These are phyloP conservation scores for Zelopaecilomyces penicillatus DNA, from an alignment of 2,329 filamentous ascomycete species.

Conservation along the genomic window DNA sequence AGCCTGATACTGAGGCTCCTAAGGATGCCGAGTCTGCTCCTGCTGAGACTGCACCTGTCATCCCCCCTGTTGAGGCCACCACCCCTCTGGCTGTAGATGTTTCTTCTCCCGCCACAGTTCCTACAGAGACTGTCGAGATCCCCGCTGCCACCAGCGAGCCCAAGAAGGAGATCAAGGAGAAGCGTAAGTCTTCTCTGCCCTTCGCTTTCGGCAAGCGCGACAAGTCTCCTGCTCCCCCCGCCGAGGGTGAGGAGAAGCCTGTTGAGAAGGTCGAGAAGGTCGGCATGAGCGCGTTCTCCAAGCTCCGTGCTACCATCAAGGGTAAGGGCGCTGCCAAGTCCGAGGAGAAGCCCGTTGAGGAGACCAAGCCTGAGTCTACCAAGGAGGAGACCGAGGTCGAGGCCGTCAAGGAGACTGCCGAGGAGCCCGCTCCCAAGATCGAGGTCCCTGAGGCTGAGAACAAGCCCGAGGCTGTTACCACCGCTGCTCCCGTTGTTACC, in stretches of 20 bases:
- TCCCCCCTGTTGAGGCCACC: constrained; percentile 49
- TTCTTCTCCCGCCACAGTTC: constrained; percentile 36
- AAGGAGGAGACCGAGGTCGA: constrained; percentile 22
- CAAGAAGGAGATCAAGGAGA: constrained; percentile 62
- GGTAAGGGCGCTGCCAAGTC: constrained; percentile 34
- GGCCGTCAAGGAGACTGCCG: constrained; percentile 28
- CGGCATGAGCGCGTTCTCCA: constrained; percentile 47
- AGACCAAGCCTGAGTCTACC: constrained; percentile 23
- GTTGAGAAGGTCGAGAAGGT: constrained; percentile 33
- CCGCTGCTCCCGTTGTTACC: constrained; percentile 39
- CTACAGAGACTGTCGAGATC: constrained; percentile 39
- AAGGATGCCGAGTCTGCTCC: constrained; percentile 37
- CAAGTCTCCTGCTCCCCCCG: constrained; percentile 46
- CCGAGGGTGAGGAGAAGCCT: constrained; percentile 47
- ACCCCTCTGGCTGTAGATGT: constrained; percentile 50
- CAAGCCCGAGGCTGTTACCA: constrained; percentile 33
- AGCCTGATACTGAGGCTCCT: constrained; percentile 32
- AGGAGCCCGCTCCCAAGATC: constrained; percentile 20
- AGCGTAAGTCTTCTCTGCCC: constrained; percentile 70
- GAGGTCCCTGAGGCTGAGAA: constrained; percentile 28
- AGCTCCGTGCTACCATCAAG: constrained; percentile 51
- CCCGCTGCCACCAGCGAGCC: constrained; percentile 42
- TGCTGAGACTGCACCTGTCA: constrained; percentile 48
- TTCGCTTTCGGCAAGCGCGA: constrained; percentile 79
- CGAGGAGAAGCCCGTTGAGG: constrained; percentile 32